Evolutionary conservation across 441 rosid species (phyloP), one percentile per base, ranked within the genome.

Genomic region (Pelargonium fulgidum): DNA sequence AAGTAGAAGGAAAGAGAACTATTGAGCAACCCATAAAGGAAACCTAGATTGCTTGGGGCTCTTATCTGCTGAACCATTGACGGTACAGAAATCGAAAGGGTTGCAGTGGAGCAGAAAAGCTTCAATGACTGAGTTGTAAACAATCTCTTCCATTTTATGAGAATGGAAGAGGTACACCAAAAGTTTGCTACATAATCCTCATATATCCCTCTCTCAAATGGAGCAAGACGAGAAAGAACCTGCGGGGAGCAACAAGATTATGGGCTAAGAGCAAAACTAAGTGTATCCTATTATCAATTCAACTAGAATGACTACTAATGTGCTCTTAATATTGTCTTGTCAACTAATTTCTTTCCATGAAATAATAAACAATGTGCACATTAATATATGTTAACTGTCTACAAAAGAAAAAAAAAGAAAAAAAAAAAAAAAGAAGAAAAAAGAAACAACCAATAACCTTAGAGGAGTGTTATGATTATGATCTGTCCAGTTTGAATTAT

Each of bases 141-240:
- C 52, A 87, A 77, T 68, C 76, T 85, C 79, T 93, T 93, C 97
- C 99, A 93, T 81, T 93, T 93, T 44, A 91, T 79, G 66, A 93
- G 72, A 69, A 88, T 67, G 11, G 95, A 91, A 17, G 92, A 77
- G 36, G 93, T 76, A 76, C 99, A 93, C 99, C 99, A 93, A 79
- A 93, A 89, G 80, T 91, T 91, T 33, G 96, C 97, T 33, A 93
- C 96, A 75, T 89, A 93, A 76, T 91, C 96, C 85, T 93, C 97
- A 8, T 89, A 93, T 85, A 93, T 83, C 59, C 99, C 97, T 75
- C 99, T 88, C 80, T 91, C 93, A 58, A 91, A 93, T 47, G 98
- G 99, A 77, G 96, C 96, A 75, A 91, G 92, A 69, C 91, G 93
- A 56, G 85, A 85, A 44, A 91, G 81, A 81, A 91, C 96, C 96